Evolutionary conservation across 352 stramenopile species (phyloP).

Genomic region (Pythium brassicae): DNA sequence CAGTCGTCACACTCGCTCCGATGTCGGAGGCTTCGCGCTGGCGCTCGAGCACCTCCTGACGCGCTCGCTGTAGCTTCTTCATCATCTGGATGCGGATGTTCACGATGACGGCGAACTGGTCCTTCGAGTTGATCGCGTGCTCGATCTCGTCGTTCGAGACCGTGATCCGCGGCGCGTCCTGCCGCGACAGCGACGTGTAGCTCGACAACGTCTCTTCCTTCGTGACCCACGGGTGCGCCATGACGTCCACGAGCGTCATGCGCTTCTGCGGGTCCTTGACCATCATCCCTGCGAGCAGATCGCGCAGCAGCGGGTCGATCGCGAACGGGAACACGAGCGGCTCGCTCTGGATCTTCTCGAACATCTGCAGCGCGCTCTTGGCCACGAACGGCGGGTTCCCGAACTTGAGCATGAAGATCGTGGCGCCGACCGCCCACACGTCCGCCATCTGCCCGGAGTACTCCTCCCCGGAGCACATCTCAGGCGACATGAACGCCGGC

Average conservation of each 20-base stretch:
- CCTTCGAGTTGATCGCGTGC: slow-evolving; percentile 45
- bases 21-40: slow-evolving; percentile 6
- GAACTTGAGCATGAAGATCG: slow-evolving; percentile 88
- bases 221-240: slow-evolving; percentile 77
- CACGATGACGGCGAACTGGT: slow-evolving; percentile 57
- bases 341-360: slow-evolving; percentile 84
- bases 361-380: slow-evolving; percentile 85
- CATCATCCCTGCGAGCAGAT: slow-evolving; percentile 64
- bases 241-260: slow-evolving; percentile 56
- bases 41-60: slow-evolving; percentile 27
- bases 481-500: slow-evolving; percentile 90
- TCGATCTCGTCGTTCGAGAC: slow-evolving; percentile 81
- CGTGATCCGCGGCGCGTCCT: slow-evolving; percentile 36
- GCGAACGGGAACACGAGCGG: slow-evolving; percentile 53
- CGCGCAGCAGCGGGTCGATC: slow-evolving; percentile 48
- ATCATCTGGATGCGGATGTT: slow-evolving; percentile 73
- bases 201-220: slow-evolving; percentile 47
- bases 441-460: slow-evolving; percentile 87
- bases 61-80: slow-evolving; percentile 45
- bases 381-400: slow-evolving; percentile 87
- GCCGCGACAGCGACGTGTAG: slow-evolving; percentile 11
- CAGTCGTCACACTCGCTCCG: background rate
- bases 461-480: slow-evolving; percentile 86
- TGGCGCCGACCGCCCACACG: slow-evolving; percentile 89
- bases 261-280: slow-evolving; percentile 54